These are phyloP conservation scores for Nannochloris sp. DNA, from an alignment of 139 green algal species.

Conservation along the genomic window DNA sequence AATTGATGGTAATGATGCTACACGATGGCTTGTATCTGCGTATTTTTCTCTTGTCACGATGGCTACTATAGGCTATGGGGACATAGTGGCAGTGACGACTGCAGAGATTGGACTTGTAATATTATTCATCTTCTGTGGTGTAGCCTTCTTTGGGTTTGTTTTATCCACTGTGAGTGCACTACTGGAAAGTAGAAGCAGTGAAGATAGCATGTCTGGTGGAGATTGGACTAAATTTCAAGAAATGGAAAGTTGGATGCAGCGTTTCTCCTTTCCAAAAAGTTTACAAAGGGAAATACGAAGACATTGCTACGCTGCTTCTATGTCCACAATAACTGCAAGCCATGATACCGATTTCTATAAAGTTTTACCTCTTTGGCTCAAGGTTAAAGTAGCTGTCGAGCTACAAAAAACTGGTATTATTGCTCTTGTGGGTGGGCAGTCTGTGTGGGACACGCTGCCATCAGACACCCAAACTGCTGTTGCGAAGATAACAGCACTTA, in stretches of 20 bases:
- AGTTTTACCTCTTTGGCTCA: conserved; percentile 1
- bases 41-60: conserved; percentile 17
- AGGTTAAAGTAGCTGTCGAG: not conserved
- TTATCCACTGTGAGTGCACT: conserved; percentile 3
- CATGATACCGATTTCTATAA: not conserved
- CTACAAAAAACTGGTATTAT: not conserved
- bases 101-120: not conserved
- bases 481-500: not conserved
- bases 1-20: not conserved
- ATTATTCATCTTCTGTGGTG: not conserved
- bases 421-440: not conserved
- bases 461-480: not conserved
- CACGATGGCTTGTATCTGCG: conserved; percentile 13
- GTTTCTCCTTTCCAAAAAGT: not conserved
- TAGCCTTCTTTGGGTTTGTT: conserved; percentile 24
- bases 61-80: conserved; percentile 18
- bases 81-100: not conserved
- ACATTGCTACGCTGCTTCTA: not conserved
- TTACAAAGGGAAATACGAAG: conserved; percentile 5
- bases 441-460: not conserved
- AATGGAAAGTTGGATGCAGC: conserved; percentile 4
- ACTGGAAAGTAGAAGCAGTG: not conserved
- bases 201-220: not conserved
- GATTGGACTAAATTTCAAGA: not conserved
- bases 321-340: not conserved